phyloP scores from a whole-genome alignment of 768 basidiomycete genomes.

The Boletus sensibilis region DNA sequence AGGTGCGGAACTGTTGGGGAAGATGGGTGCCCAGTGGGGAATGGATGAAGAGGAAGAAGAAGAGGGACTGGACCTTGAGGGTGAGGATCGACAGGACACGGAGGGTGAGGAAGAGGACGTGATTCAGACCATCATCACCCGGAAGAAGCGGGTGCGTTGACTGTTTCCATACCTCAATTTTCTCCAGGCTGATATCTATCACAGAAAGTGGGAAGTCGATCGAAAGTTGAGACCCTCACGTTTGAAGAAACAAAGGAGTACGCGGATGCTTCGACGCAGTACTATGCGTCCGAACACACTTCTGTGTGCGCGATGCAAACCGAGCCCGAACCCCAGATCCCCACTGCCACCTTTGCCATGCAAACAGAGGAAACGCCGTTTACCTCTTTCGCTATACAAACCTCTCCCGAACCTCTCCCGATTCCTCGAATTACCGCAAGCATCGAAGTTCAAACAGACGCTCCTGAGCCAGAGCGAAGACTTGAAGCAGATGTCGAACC shows the following conservation, averaged over 20 bases:
- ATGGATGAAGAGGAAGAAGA: constrained; percentile 45
- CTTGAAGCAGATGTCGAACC: constrained; percentile 31
- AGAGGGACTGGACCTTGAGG: constrained; percentile 33
- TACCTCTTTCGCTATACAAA: constrained; percentile 37
- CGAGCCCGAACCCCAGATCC: constrained; percentile 51
- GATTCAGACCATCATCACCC: constrained; percentile 85
- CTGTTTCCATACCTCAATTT: background rate
- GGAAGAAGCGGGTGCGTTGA: constrained; percentile 66
- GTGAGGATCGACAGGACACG: constrained; percentile 50
- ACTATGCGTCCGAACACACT: constrained; percentile 56
- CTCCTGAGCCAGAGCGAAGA: constrained; percentile 38
- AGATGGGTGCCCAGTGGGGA: constrained; percentile 49
- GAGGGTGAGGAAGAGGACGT: constrained; percentile 66
- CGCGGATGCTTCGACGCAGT: constrained; percentile 70
- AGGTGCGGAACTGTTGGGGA: constrained; percentile 68
- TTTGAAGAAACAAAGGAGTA: constrained; percentile 72
- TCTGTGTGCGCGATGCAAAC: constrained; percentile 56
- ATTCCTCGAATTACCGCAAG: constrained; percentile 37
- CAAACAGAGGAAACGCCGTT: constrained; percentile 50
- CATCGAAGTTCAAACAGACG: constrained; percentile 66
- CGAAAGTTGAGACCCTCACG: constrained; percentile 42
- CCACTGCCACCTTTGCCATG: constrained; percentile 46
- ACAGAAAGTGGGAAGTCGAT: constrained; percentile 68
- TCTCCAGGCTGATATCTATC: constrained; percentile 15
- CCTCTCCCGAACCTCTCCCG: constrained; percentile 36